These are phyloP conservation scores for Lumnitzera racemosa DNA, from an alignment of 345 rosid species.

Conservation along the genomic window DNA sequence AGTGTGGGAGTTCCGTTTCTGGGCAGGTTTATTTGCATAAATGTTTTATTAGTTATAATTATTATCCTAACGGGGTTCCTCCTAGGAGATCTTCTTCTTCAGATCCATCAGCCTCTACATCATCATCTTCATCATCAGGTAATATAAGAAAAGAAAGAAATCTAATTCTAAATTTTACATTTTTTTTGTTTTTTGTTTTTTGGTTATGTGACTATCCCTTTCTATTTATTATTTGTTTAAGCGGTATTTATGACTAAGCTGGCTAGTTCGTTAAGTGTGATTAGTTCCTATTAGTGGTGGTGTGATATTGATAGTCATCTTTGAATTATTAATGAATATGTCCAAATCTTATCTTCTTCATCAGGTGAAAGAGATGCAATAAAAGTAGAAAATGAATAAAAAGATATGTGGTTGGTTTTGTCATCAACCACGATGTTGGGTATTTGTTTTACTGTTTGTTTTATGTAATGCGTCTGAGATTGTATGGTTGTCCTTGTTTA, in stretches of 20 bases:
- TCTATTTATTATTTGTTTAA: background rate
- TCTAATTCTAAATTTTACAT: background rate
- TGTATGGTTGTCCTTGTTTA: background rate
- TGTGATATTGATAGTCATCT: too few species aligned
- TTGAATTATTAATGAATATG: too few species aligned
- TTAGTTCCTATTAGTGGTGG: too few species aligned
- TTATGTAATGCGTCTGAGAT: background rate
- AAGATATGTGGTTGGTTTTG: too few species aligned
- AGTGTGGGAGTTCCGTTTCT: conserved; percentile 76
- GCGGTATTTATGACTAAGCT: too few species aligned
- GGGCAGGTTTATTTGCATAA: conserved; percentile 87
- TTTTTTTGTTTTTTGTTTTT: too few species aligned
- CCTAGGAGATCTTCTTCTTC: conserved; percentile 43
- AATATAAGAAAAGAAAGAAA: conserved; percentile 1
- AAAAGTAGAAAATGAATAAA: too few species aligned
- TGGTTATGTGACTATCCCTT: background rate
- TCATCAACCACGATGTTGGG: too few species aligned
- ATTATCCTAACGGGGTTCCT: conserved; percentile 83
- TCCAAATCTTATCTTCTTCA: too few species aligned
- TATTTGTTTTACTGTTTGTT: background rate
- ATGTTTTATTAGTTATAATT: conserved; percentile 73
- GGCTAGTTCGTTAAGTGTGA: too few species aligned
- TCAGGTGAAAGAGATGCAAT: too few species aligned
- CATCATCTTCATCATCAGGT: conserved; percentile 42
- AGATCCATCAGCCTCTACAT: conserved; percentile 24